Conservation (phyloP, 2,329 filamentous ascomycete species). For the Corinectria fuckeliana region DNA sequence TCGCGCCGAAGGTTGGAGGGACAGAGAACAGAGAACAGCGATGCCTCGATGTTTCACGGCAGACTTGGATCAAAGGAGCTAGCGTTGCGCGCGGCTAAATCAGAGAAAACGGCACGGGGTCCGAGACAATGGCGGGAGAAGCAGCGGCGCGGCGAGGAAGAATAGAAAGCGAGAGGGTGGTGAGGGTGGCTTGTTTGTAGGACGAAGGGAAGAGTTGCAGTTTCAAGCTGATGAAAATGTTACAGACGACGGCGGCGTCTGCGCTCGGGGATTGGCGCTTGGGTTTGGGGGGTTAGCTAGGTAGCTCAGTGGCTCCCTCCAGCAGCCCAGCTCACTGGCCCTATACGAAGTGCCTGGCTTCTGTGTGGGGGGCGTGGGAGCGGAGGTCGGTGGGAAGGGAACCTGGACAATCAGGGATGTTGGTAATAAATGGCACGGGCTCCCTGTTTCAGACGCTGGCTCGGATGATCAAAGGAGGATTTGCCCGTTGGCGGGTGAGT, state of each 20-base stretch:
- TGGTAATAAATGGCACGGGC: slow-evolving; percentile 12
- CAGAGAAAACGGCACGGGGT: background rate
- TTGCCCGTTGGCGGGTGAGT: background rate
- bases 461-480: slow-evolving; percentile 9
- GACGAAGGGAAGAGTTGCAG: slow-evolving; percentile 19
- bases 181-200: slow-evolving; percentile 13
- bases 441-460: slow-evolving; percentile 21
- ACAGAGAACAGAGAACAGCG: background rate
- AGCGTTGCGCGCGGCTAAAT: background rate
- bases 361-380: slow-evolving; percentile 9
- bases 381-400: background rate
- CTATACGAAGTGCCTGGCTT: no score
- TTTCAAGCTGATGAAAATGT: slow-evolving; percentile 38
- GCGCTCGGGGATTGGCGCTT: slow-evolving; percentile 23
- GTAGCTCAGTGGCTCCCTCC: background rate
- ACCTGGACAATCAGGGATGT: no score
- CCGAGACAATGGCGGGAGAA: background rate
- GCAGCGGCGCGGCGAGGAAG: background rate
- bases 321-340: slow-evolving; percentile 16
- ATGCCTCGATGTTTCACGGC: slow-evolving; percentile 1
- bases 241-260: slow-evolving; percentile 22
- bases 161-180: slow-evolving; percentile 2
- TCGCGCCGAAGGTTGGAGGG: slow-evolving; percentile 7
- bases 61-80: background rate
- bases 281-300: background rate